phyloP scores from a whole-genome alignment of 2,329 filamentous ascomycete genomes.

The Huntiella moniliformis region DNA sequence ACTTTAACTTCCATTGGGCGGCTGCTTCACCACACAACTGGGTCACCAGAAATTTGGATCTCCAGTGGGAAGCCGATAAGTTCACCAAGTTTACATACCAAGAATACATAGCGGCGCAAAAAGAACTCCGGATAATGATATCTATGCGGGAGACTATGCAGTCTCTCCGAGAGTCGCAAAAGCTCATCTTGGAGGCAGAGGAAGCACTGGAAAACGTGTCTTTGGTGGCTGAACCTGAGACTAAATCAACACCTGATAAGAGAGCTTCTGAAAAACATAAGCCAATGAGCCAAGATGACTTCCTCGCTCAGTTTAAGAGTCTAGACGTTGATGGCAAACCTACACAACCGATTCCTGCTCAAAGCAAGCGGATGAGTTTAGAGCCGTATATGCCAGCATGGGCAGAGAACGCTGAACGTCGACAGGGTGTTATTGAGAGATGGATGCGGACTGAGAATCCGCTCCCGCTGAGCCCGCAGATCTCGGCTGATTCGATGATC shows the following conservation, averaged over 20 bases:
- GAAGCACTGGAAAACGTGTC: background rate
- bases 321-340: too few relatives aligned
- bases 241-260: too few relatives aligned
- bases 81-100: slow-evolving; percentile 4
- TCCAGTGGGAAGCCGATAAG: background rate
- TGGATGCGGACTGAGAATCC: slow-evolving; percentile 3
- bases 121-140: background rate
- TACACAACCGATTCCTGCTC: too few relatives aligned
- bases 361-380: background rate
- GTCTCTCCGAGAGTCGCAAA: slow-evolving; percentile 4
- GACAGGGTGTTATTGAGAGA: background rate
- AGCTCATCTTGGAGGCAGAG: background rate
- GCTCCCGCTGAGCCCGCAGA: background rate
- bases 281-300: too few relatives aligned
- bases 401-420: background rate
- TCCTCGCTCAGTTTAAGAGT: too few relatives aligned
- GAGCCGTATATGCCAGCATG: slow-evolving; percentile 6
- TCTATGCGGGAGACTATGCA: background rate
- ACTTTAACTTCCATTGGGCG: slow-evolving; percentile 11
- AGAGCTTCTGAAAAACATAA: too few relatives aligned
- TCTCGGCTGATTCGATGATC: background rate
- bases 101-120: slow-evolving; percentile 7
- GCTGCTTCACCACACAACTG: slow-evolving; percentile 12
- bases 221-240: too few relatives aligned
- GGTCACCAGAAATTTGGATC: slow-evolving; percentile 4